These are phyloP conservation scores for Russula vinacea DNA, from an alignment of 768 basidiomycete species.

Conservation along the genomic window DNA sequence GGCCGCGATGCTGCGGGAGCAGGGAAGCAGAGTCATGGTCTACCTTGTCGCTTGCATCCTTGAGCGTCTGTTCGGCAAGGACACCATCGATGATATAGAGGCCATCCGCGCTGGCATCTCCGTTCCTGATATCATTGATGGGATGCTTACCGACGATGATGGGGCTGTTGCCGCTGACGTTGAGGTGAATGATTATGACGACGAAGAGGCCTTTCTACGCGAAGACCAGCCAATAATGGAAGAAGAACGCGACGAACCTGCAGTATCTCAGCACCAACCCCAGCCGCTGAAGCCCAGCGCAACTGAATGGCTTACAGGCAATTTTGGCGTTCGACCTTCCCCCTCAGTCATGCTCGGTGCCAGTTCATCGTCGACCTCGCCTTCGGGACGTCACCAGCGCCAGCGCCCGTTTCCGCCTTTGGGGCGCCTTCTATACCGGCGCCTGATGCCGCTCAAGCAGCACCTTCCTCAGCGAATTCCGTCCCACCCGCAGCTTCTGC, in stretches of 20 bases:
- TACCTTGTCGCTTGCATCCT: slow-evolving; percentile 88
- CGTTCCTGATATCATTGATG: slow-evolving; percentile 68
- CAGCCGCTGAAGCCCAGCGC: slow-evolving; percentile 33
- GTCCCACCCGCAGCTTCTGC: slow-evolving; percentile 28
- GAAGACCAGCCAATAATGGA: slow-evolving; percentile 19
- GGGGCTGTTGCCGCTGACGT: slow-evolving; percentile 30
- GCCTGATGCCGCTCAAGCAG: background rate
- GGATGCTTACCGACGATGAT: slow-evolving; percentile 38
- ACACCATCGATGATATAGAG: slow-evolving; percentile 75
- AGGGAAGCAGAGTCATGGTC: slow-evolving; percentile 67
- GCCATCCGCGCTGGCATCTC: slow-evolving; percentile 54
- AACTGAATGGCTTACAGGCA: slow-evolving; percentile 38
- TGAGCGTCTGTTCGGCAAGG: slow-evolving; percentile 80
- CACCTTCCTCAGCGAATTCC: slow-evolving; percentile 11
- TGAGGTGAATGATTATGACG: slow-evolving; percentile 28
- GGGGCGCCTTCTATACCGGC: slow-evolving; percentile 28
- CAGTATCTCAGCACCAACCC: slow-evolving; percentile 26
- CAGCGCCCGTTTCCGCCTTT: slow-evolving; percentile 8
- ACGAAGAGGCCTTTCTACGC: slow-evolving; percentile 25
- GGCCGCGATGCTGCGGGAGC: slow-evolving; percentile 57
- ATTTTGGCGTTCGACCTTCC: slow-evolving; percentile 35
- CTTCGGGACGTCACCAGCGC: slow-evolving; percentile 26
- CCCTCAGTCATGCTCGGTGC: slow-evolving; percentile 26
- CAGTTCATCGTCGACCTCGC: slow-evolving; percentile 29
- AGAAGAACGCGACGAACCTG: slow-evolving; percentile 18